phyloP scores from a whole-genome alignment of 116 monocot species.

The Thalassia testudinum region DNA sequence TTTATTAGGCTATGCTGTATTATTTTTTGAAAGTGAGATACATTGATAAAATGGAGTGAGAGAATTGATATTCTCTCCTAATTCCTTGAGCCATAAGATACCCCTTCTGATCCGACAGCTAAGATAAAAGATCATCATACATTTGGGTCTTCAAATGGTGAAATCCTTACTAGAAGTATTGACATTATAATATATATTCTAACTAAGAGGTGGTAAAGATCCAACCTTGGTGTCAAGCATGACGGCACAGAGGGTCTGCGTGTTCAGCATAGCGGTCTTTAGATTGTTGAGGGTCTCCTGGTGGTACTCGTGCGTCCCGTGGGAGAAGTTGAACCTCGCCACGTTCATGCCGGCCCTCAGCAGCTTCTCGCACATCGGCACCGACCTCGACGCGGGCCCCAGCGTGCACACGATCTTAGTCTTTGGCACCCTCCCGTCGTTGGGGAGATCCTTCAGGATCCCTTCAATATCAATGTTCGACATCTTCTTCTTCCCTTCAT shows the following conservation, averaged over 20 bases:
- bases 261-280: constrained; percentile 17
- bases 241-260: constrained; percentile 23
- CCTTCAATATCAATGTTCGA: constrained; percentile 12
- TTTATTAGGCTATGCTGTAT: too few species aligned
- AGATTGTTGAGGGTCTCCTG: constrained; percentile 27
- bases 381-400: constrained; percentile 25
- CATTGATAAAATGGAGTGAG: too few species aligned
- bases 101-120: too few species aligned
- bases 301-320: constrained; percentile 26
- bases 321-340: constrained; percentile 32
- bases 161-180: too few species aligned
- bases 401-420: constrained; percentile 34
- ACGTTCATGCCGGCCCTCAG: constrained; percentile 29
- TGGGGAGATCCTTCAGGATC: constrained; percentile 15
- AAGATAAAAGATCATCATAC: too few species aligned
- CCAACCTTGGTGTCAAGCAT: constrained; percentile 40
- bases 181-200: too few species aligned
- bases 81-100: too few species aligned
- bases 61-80: too few species aligned
- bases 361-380: constrained; percentile 29
- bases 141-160: too few species aligned
- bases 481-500: constrained; percentile 4
- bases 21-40: too few species aligned
- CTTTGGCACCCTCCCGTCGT: constrained; percentile 19
- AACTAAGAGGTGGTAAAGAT: too few species aligned